Evolutionary conservation across 768 basidiomycete species (phyloP), one percentile per base, ranked within the genome.

Genomic region (Termitomyces sp.): DNA sequence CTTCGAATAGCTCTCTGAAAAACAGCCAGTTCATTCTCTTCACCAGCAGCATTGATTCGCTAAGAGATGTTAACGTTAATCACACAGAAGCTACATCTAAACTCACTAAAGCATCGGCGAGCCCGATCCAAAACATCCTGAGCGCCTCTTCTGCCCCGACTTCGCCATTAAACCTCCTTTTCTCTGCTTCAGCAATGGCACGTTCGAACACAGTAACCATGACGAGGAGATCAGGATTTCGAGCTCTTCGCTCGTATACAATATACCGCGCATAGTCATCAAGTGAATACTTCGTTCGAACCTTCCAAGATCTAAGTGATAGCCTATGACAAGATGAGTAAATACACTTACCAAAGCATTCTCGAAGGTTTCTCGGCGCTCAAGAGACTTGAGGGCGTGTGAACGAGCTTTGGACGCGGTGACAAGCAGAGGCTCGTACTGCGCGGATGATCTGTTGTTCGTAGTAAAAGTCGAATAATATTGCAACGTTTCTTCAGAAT

Each of bases 381-480:
- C 80, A 67, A 82, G 86, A 57, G 81, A 76, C 54, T 84, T 86
- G 53, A 80, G 77, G 1, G 86, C 84, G 47, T 79, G 79, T 8
- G 81, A 75, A 16, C 87, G 85, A 35, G 83, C 71, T 70, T 90
- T 89, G 16, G 93, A 93, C 2, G 93, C 94, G 0, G 82, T 71
- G 18, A 96, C 80, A 28, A 98, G 82, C 7, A 87, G 72, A 0
- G 76, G 65, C 67, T 96, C 94, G 68, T 98, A 98, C 46, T 88
- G 81, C n/a, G 80, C 74, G 0, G 86, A 77, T 14, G 89, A 83
- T 65, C 86, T 83, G 71, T 89, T 81, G 56, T 83, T 82, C 0
- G 93, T 92, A 16, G 93, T 92, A 74, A 98, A 97, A 0, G 87
- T 82, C 0, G 95, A 97, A 70, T 96, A 98, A 2, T 83, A 79